phyloP scores from a whole-genome alignment of 192 early-diverging fungal genomes.

The Glomus cerebriforme region DNA sequence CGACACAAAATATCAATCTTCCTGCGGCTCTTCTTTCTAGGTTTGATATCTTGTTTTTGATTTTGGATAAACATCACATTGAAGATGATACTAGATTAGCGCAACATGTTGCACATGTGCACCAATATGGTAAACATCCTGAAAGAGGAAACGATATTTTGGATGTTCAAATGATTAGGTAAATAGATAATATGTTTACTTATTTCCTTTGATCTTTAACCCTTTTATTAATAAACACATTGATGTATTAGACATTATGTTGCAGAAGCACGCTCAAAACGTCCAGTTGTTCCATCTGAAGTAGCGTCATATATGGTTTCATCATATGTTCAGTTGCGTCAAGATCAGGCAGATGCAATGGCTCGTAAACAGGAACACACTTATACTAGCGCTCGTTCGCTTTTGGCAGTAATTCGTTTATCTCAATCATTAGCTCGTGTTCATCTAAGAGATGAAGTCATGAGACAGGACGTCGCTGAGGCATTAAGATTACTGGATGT shows the following conservation, averaged over 20 bases:
- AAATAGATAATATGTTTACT: background rate
- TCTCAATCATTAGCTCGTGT: slow-evolving; percentile 82
- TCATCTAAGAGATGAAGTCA: slow-evolving; percentile 67
- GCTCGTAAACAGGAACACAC: slow-evolving; percentile 65
- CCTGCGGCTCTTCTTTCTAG: slow-evolving; percentile 92
- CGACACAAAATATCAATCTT: slow-evolving; percentile 96
- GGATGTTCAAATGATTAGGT: slow-evolving; percentile 77
- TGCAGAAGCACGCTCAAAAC: slow-evolving; percentile 71
- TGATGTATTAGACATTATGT: slow-evolving; percentile 75
- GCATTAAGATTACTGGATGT: slow-evolving; percentile 88
- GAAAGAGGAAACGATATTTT: slow-evolving; percentile 60
- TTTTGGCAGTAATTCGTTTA: slow-evolving; percentile 85
- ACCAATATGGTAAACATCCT: slow-evolving; percentile 82
- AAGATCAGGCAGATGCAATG: slow-evolving; percentile 59
- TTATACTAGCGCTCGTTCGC: slow-evolving; percentile 81
- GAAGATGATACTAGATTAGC: slow-evolving; percentile 82
- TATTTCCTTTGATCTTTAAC: background rate
- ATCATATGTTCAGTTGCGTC: slow-evolving; percentile 78
- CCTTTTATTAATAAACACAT: background rate
- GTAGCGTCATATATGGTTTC: slow-evolving; percentile 88
- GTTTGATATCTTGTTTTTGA: slow-evolving; percentile 91
- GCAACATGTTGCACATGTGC: slow-evolving; percentile 91
- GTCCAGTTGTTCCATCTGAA: slow-evolving; percentile 70
- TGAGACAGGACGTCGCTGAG: slow-evolving; percentile 80
- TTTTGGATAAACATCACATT: slow-evolving; percentile 81